Base-by-base conservation (phyloP, 768 basidiomycete species). In the Lentinula detonsa region DNA sequence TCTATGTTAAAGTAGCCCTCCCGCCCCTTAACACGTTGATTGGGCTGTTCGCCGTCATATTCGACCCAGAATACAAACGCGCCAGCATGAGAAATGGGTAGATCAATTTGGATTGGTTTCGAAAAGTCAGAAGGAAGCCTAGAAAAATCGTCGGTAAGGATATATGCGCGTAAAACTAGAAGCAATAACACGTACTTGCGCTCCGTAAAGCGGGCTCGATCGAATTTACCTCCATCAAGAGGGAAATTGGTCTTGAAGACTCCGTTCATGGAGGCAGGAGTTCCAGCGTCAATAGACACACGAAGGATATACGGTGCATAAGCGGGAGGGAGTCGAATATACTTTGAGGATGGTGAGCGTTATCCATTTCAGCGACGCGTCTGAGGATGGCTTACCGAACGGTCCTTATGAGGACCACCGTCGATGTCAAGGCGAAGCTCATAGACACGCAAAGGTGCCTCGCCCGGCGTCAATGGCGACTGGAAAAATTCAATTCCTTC, bases 1-100 rank as follows among this genome's bases (percentile, higher is more conserved):
- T 98, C 96, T 64, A 99, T 86, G 73, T 96, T 96, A 76, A 99
- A 98, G 76, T 93, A 98, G 6, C 95, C 95, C 65, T 91, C 86
- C 55, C 92, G 84, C 53, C 95, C 93, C 65, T 86, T 87, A 61
- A 90, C 73, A 61, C 95, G 86, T 57, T 84, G 74, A 10, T 83
- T 85, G 21, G 75, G 71, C 1, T 72, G 64, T 48, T 81, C 80
- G 6, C 82, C 82, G 62, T 93, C 93, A 70, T 97, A 94, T 74
- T 98, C 95, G 49, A 99, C 77, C 86, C 89, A 97, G 74, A 92
- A 98, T 59, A 90, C 84, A 76, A 98, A 99, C 0, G 95, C 94
- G 58, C 97, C 97, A 0, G 97, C 93, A 63, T 95, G 93, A 3
- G 93, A 95, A 75, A 99, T 98, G 53, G 95, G 94, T 7, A 99